A percentile compares a stretch with the other conserved stretches of the same genome.
These are phyloP conservation scores for Trametes pubescens DNA, from an alignment of 1,284 basidiomycete genomes.

Conservation along the genomic window DNA sequence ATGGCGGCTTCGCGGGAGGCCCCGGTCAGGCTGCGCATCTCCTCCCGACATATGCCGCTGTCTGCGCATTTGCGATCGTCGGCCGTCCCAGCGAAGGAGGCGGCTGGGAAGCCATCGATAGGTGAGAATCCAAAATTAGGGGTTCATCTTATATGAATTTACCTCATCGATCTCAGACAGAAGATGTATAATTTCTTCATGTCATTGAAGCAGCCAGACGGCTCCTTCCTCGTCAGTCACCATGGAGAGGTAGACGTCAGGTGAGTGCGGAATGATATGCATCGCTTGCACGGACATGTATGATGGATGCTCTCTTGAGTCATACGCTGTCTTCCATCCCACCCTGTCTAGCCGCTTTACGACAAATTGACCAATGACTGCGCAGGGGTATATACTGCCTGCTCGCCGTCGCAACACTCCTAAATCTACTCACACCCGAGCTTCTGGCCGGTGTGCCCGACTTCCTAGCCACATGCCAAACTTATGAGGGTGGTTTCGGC, in stretches of 20 bases:
- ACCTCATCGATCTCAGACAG: constrained; percentile 48
- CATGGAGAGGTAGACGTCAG: constrained; percentile 94
- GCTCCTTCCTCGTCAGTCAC: constrained; percentile 89
- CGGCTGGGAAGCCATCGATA: constrained; percentile 86
- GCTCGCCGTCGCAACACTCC: constrained; percentile 71
- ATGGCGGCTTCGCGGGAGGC: constrained; percentile 93
- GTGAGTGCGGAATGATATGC: constrained; percentile 49
- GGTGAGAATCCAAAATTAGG: constrained; percentile 48
- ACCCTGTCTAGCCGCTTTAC: not conserved
- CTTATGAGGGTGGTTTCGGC: constrained; percentile 97
- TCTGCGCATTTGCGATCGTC: constrained; percentile 85
- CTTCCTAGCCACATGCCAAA: constrained; percentile 88
- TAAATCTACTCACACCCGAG: constrained; percentile 89
- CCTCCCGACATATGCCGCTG: constrained; percentile 90
- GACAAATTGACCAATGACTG: constrained; percentile 1
- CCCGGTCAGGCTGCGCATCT: constrained; percentile 90
- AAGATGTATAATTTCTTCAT: constrained; percentile 91
- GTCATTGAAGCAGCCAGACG: constrained; percentile 93
- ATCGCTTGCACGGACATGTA: not conserved
- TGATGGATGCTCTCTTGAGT: too few relatives aligned
- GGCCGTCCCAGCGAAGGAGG: constrained; percentile 78
- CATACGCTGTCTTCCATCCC: not conserved
- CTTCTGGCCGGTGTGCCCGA: constrained; percentile 73
- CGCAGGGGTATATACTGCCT: constrained; percentile 80
- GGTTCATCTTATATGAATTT: not conserved